Percentiles rank a stretch among this genome's conserved stretches.
Conservation (phyloP, 1,284 basidiomycete species). For the Cutaneotrichosporon sp. region DNA sequence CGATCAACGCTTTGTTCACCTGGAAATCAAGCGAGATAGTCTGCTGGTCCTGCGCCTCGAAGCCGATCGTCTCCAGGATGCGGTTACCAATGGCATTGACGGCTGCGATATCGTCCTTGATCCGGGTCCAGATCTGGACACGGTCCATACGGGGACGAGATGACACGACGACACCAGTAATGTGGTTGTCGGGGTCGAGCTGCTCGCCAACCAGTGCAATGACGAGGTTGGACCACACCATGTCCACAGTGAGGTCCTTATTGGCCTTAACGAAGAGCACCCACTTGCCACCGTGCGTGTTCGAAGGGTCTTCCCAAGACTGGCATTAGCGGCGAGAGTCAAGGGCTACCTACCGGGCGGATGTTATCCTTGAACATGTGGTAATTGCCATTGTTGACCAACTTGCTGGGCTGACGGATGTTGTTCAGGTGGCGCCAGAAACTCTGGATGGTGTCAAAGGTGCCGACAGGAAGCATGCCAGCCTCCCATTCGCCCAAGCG, state of each 20-base stretch:
- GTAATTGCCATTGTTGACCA: conserved; percentile 86
- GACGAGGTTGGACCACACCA: conserved; percentile 84
- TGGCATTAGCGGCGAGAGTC: conserved; percentile 51
- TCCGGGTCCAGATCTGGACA: conserved; percentile 83
- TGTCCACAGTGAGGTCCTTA: conserved; percentile 69
- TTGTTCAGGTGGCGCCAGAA: conserved; percentile 95
- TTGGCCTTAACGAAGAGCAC: conserved; percentile 81
- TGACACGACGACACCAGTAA: conserved; percentile 88
- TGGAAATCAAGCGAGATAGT: conserved; percentile 85
- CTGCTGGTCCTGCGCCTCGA: conserved; percentile 61
- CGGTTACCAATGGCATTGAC: conserved; percentile 75
- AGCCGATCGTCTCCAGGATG: conserved; percentile 67
- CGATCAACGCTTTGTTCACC: conserved; percentile 53
- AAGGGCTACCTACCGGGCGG: conserved; percentile 37
- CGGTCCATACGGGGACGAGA: conserved; percentile 81
- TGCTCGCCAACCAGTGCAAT: conserved; percentile 90
- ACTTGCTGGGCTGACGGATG: conserved; percentile 81
- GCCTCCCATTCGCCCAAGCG: conserved; percentile 57
- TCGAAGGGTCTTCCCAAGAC: conserved; percentile 95
- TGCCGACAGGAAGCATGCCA: conserved; percentile 71
- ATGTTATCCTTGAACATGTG: conserved; percentile 77
- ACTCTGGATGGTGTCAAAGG: conserved; percentile 77
- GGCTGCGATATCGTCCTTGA: conserved; percentile 75
- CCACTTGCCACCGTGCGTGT: conserved; percentile 90
- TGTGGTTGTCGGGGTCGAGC: conserved; percentile 74